Evolutionary conservation across 2,329 filamentous ascomycete genomes (phyloP), one percentile per base, ranked within the genome.

Genomic region (Phyllosticta paracitricarpa): DNA sequence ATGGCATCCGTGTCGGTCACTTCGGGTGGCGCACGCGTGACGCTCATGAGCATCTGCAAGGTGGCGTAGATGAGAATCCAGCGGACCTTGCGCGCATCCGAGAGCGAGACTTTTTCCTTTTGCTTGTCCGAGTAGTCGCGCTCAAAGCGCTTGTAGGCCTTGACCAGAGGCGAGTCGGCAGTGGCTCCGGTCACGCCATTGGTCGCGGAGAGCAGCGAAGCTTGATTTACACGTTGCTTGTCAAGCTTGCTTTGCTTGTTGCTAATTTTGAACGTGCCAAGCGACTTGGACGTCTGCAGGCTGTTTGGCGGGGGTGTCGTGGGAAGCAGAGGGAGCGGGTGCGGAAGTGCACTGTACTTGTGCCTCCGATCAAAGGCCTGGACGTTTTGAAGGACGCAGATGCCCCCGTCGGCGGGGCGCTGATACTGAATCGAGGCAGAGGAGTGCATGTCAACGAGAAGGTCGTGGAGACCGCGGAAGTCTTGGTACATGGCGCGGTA

Each of bases 21-120:
- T 66, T 89, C 84, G 4, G 76, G 69, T 0, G 89, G 86, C 0
- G 82, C 77, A 35, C 81, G 76, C 0, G 84, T 86, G 48, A 85
- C 84, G 59, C 83, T 83, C 9, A 82, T 80, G 1, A 94, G 79
- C n/a, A 85, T 86, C 70, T 94, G 89, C 61, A 90, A 81, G 3
- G 84, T 81, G 19, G 84, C 81, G 67, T 93, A 93, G 6, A 93
- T 81, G 40, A 92, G 70, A 30, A 92, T 82, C 89, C 89, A 94
- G 51, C 89, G 81, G 17, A 91, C 82, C 71, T 91, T 92, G 51
- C 89, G 84, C 1, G 84, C 88, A 64, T 93, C 89, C 8, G 81
- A 77, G 10, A 84, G 74, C 0, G 82, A 81, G 0, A 87, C 70
- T 67, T 83, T 85, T 61, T 82, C 84, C 63, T 81, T 84, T 22